Percentiles rank a stretch among this genome's conserved stretches.
These are phyloP conservation scores for Cytidiella melzeri DNA, from an alignment of 768 basidiomycete species.

Conservation along the genomic window DNA sequence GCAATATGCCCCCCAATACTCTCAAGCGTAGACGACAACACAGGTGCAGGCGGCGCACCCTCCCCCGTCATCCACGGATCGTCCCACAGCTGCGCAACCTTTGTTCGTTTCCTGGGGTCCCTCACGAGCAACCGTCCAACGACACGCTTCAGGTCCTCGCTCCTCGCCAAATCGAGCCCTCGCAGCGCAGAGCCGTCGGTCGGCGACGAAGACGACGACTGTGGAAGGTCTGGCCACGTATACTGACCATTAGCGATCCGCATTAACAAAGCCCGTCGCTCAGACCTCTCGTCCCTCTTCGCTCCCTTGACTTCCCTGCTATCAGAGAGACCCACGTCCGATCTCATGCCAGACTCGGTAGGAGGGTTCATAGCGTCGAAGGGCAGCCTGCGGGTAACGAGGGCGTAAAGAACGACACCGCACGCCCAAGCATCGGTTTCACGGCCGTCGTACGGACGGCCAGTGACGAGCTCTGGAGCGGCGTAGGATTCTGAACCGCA, in stretches of 20 bases:
- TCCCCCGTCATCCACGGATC: constrained; percentile 39
- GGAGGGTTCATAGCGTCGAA: constrained; percentile 41
- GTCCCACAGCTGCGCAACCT: constrained; percentile 58
- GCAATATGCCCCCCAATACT: background rate
- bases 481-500: constrained; percentile 90
- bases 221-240: constrained; percentile 47
- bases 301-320: constrained; percentile 8
- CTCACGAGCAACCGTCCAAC: constrained; percentile 62
- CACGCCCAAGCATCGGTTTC: constrained; percentile 88
- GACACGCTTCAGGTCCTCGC: constrained; percentile 42
- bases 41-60: constrained; percentile 25
- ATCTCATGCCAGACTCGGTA: background rate
- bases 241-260: constrained; percentile 79
- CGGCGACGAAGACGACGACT: constrained; percentile 10
- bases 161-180: constrained; percentile 33
- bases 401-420: constrained; percentile 80
- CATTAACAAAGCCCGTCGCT: constrained; percentile 55
- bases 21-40: constrained; percentile 7
- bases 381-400: constrained; percentile 64
- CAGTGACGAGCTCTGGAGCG: constrained; percentile 43
- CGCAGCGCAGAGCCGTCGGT: constrained; percentile 17
- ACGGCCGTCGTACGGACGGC: constrained; percentile 69
- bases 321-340: constrained; percentile 19
- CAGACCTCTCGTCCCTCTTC: constrained; percentile 29
- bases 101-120: constrained; percentile 59